Evolutionary conservation across 176 grass and related monocot genomes (phyloP), one percentile per base, ranked within the genome.

Genomic region (Juncus effusus): DNA sequence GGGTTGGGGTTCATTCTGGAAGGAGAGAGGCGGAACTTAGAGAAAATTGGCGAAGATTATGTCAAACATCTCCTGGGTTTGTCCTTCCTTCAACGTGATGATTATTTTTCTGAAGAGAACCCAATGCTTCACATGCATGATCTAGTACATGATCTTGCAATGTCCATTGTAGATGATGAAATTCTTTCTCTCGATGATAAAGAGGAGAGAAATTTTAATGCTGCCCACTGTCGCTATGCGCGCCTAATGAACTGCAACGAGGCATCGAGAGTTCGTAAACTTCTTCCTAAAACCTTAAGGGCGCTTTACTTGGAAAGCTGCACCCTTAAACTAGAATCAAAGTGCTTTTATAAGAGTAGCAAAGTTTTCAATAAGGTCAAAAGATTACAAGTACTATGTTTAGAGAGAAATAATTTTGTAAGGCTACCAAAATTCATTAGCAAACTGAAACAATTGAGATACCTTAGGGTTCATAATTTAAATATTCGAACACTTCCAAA

Each of bases 141-240:
- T 36, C 16, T 76, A 60, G 51, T 66, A 5, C 59, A 76, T n/a
- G 60, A 65, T 13, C 45, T 76, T 35, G 74, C 74, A 36, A 62
- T 42, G 40, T 76, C 61, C 44, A 47, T 76, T 76, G 60, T 47
- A n/a, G 41, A 61, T 16, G 74, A 76, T 76, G 70, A 76, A 36
- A 36, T 76, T 42, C 47, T 64, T 40, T 37, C 65, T 12, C 59
- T 66, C 14, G 59, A 76, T 76, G 45, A 47, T 37, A 56, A 7
- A 66, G 54, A 74, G 19, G 8, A 13, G 45, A 54, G 35, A 38
- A 61, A 62, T 56, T 62, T 40, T n/a, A 61, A 74, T 28, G 44
- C 28, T 3, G 39, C 12, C 5, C 11, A 74, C 45, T 74, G 59
- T 35, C 70, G 54, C 13, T 74, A 74, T 42, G 19, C 47, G 45